Base-by-base conservation (phyloP, 768 basidiomycete genomes). In the Amanita polypyramis region DNA sequence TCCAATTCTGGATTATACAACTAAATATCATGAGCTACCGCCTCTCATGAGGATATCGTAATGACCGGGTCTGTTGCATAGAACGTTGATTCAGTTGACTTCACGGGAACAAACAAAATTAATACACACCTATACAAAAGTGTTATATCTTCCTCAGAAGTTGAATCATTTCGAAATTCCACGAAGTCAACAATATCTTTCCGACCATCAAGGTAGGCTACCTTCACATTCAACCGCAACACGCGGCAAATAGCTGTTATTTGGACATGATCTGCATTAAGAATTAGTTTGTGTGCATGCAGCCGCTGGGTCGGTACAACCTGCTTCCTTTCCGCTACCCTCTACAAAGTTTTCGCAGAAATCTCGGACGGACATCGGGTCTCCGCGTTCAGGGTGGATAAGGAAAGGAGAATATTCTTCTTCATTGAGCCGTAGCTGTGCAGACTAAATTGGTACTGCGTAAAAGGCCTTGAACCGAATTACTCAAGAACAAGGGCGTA, bases 261-360 rank as follows among this genome's bases (percentile, higher is more conserved):
- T 56, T 90, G 85, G 9, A 85, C 80, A 54, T 94, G 82, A 55
- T 94, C 92, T 79, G 61, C 43, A 25, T 14, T 9, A 20, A n/a
- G 14, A 36, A 34, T 17, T 3, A 36, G 30, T 45, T 20, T 14
- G 15, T 12, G 43, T 14, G 35, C 19, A 34, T 15, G 42, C 36
- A 46, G 20, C 11, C 15, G 17, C 34, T 7, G 30, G 10, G n/a
- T n/a, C 2, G 27, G 20, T 1, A 39, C 65, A 47, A 80, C 85
- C 88, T 39, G 86, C 87, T 69, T 89, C 87, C 53, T 79, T 82
- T 25, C 85, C 82, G 25, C 76, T 65, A 1, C 82, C 76, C 50
- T 94, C 87, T 19, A 96, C 91, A 51, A 85, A 79, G 29, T 70
- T 67, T 54, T 78, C 72, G 58, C 91, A 93, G 61, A 94, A 96